Evolutionary conservation across 306 rosid species (phyloP).

Genomic region (Cotoneaster glaucophyllus): DNA sequence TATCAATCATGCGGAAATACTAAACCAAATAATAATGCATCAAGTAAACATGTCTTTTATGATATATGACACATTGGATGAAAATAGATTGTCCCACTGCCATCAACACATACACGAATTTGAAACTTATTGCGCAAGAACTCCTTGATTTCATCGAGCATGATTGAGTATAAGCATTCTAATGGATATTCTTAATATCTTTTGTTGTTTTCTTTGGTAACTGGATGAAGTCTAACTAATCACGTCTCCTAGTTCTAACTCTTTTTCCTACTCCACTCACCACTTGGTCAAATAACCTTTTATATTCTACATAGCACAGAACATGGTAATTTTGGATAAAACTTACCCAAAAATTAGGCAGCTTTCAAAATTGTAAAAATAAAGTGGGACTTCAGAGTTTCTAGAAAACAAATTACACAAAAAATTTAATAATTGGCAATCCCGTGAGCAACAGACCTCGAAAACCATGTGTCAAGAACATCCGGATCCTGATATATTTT

Average conservation of each 20-base stretch:
- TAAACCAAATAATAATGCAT: background rate
- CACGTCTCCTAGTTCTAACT: background rate
- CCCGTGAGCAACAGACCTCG: constrained; percentile 50
- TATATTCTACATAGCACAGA: background rate
- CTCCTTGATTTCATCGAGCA: background rate
- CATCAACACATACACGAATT: background rate
- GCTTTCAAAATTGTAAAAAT: background rate
- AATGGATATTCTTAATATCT: background rate
- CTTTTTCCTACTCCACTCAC: background rate
- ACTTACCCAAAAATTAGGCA: background rate
- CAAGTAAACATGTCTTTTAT: background rate
- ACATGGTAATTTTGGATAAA: background rate
- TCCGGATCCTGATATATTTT: constrained; percentile 95
- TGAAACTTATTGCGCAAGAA: background rate
- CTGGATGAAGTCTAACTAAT: background rate
- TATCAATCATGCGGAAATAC: background rate
- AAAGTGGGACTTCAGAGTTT: background rate
- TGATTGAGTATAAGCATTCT: background rate
- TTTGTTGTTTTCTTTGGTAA: background rate
- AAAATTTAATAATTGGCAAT: background rate
- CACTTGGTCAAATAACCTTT: background rate
- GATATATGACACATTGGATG: background rate
- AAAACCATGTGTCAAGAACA: constrained; percentile 98
- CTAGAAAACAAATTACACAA: background rate
- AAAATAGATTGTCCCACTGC: background rate